Evolutionary conservation across 768 basidiomycete genomes (phyloP), one percentile per base, ranked within the genome.

Genomic region (Xanthoconium stramineum): DNA sequence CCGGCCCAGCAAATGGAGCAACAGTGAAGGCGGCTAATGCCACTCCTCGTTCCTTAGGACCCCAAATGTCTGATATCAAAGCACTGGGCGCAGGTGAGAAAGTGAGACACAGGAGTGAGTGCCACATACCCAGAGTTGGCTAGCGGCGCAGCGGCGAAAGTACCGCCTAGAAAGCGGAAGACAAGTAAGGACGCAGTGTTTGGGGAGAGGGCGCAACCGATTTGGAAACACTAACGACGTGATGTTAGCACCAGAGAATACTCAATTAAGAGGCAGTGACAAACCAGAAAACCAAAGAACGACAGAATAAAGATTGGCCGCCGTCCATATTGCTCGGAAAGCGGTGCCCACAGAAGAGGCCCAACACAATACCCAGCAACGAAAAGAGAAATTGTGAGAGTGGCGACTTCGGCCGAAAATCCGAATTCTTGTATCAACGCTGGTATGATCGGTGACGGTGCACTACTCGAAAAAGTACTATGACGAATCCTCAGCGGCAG

Each of bases 111-210:
- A 19, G 17, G 20, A 9, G 20, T 17, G 19, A 69, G 4, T 5
- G 5, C 15, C 30, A 48, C 75, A 12, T 63, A 85, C 83, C 85
- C 88, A 54, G 82, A 80, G 71, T 88, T 88, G 7, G 87, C 80
- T 44, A 89, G 63, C 1, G 88, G 89, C 30, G 83, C 79, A 17
- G 85, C 80, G 19, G 88, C 87, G 60, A 88, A 89, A 2, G 75
- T 73, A 13, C 89, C 89, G 2, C 83, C 80, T n/a, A 90, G 66
- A 66, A 90, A 86, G 20, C 90, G 81, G 61, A 88, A 83, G 17
- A 86, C 63, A 13, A 92, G 75, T n/a, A 91, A 67, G 5, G 84
- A 80, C 8, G 75, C 77, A 2, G 82, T 82, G 68, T 88, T 89
- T 38, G 75, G 71, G 0, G 85, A 74, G 4, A 88, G 72, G 0